A percentile compares a stretch with the other conserved stretches of the same genome.
Conservation (phyloP, 2,329 filamentous ascomycete genomes). For the Hypoxylon sp. region DNA sequence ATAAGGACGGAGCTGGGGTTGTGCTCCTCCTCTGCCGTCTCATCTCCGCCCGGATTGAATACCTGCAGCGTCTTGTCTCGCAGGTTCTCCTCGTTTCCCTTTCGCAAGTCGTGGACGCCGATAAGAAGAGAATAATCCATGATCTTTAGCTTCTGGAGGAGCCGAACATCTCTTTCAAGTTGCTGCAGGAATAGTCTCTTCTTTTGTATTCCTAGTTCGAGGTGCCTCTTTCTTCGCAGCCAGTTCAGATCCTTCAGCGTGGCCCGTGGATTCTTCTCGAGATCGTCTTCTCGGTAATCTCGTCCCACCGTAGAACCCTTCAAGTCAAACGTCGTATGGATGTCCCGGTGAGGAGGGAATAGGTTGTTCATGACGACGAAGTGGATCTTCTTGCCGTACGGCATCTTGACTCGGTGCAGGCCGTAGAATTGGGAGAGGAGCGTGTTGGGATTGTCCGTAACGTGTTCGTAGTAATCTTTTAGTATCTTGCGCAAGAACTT, state of each 20-base stretch:
- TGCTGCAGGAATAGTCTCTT: slow-evolving; percentile 89
- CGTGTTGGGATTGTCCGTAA: slow-evolving; percentile 93
- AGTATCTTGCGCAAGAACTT: slow-evolving; percentile 85
- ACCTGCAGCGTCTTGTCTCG: slow-evolving; percentile 89
- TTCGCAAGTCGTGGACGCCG: slow-evolving; percentile 88
- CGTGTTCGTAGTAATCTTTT: slow-evolving; percentile 92
- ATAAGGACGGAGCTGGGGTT: slow-evolving; percentile 72
- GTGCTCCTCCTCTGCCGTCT: slow-evolving; percentile 62
- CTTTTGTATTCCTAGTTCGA: slow-evolving; percentile 90
- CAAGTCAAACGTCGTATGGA: slow-evolving; percentile 94
- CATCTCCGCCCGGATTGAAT: slow-evolving; percentile 86
- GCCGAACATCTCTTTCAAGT: slow-evolving; percentile 82
- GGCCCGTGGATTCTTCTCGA: slow-evolving; percentile 87
- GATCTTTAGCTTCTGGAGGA: slow-evolving; percentile 88
- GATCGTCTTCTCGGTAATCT: slow-evolving; percentile 86
- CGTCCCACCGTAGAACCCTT: slow-evolving; percentile 96
- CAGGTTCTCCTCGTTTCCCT: slow-evolving; percentile 94
- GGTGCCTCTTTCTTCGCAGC: slow-evolving; percentile 82
- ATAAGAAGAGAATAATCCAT: slow-evolving; percentile 99
- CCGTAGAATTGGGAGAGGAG: slow-evolving; percentile 98
- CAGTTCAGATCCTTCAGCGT: slow-evolving; percentile 98
- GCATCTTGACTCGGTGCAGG: slow-evolving; percentile 96
- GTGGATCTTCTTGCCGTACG: slow-evolving; percentile 97
- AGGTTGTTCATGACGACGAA: slow-evolving; percentile 99
- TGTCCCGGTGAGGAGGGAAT: slow-evolving; percentile 95